Conservation (phyloP, 768 basidiomycete species). For the Mycena capillaripes region DNA sequence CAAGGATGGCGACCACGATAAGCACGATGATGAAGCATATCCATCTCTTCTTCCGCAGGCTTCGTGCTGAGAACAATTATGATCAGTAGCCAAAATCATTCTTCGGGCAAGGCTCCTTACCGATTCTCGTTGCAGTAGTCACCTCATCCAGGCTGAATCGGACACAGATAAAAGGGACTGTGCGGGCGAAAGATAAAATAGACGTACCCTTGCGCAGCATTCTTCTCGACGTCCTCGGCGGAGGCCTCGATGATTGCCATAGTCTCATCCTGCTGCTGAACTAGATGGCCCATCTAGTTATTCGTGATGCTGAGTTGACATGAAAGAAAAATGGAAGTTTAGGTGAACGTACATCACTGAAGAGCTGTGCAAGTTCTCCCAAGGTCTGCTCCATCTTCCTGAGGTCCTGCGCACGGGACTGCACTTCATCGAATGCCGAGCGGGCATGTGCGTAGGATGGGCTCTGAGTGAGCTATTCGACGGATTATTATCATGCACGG, state of each 20-base stretch:
- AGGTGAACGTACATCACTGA: constrained; percentile 74
- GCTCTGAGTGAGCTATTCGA: constrained; percentile 75
- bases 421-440: constrained; percentile 88
- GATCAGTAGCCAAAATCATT: constrained; percentile 57
- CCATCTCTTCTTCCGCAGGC: constrained; percentile 87
- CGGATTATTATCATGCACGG: not conserved
- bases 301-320: not conserved
- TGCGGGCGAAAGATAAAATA: not conserved
- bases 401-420: constrained; percentile 89
- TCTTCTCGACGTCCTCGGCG: constrained; percentile 72
- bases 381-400: constrained; percentile 88
- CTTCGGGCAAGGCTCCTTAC: constrained; percentile 40
- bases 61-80: constrained; percentile 57
- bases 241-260: constrained; percentile 74
- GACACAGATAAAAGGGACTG: not conserved
- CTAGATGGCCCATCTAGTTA: constrained; percentile 79
- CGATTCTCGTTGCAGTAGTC: not conserved
- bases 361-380: constrained; percentile 90
- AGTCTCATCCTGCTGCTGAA: constrained; percentile 85
- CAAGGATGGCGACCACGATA: constrained; percentile 69
- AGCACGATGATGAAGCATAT: constrained; percentile 83
- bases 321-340: not conserved
- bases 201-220: constrained; percentile 80
- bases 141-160: not conserved
- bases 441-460: constrained; percentile 87